Conservation (phyloP, 768 basidiomycete species). For the Hygrophorus russula region DNA sequence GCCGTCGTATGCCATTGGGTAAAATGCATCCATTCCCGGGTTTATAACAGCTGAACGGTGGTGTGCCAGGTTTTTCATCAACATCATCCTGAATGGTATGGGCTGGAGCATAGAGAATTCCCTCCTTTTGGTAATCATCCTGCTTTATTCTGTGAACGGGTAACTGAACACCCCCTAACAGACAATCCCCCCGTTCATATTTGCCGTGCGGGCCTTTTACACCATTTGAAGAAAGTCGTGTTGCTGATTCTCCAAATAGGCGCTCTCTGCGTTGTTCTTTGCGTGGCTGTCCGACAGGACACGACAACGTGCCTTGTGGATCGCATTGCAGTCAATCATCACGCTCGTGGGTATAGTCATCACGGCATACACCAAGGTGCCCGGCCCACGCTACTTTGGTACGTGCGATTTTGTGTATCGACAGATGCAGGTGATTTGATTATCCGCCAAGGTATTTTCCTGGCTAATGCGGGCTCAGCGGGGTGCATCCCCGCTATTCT, state of each 20-base stretch:
- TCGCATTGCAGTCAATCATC: conserved; percentile 29
- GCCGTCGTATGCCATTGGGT: conserved; percentile 41
- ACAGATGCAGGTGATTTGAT: not conserved
- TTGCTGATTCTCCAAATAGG: no score
- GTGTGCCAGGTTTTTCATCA: conserved; percentile 37
- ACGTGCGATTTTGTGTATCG: conserved; percentile 4
- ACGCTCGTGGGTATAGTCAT: conserved; percentile 30
- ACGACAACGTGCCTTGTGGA: conserved; percentile 28
- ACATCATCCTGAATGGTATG: conserved; percentile 37
- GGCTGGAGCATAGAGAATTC: conserved; percentile 34
- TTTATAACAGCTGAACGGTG: not conserved
- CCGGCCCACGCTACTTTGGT: conserved; percentile 34
- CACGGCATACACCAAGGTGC: conserved; percentile 24
- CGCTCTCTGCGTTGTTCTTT: conserved; percentile 20
- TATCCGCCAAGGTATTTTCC: conserved; percentile 29
- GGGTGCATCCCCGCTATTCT: conserved; percentile 37
- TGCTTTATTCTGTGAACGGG: conserved; percentile 1
- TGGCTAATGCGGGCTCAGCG: conserved; percentile 32
- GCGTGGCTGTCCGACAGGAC: conserved; percentile 37
- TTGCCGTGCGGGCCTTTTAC: conserved; percentile 27
- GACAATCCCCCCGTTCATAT: conserved; percentile 40
- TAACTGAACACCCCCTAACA: conserved; percentile 8
- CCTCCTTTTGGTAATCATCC: conserved; percentile 25
- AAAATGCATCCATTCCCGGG: conserved; percentile 7
- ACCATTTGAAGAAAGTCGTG: not conserved